Evolutionary conservation across 2,329 filamentous ascomycete genomes (phyloP), one percentile per base, ranked within the genome.

Genomic region (Fusarium zealandicum): DNA sequence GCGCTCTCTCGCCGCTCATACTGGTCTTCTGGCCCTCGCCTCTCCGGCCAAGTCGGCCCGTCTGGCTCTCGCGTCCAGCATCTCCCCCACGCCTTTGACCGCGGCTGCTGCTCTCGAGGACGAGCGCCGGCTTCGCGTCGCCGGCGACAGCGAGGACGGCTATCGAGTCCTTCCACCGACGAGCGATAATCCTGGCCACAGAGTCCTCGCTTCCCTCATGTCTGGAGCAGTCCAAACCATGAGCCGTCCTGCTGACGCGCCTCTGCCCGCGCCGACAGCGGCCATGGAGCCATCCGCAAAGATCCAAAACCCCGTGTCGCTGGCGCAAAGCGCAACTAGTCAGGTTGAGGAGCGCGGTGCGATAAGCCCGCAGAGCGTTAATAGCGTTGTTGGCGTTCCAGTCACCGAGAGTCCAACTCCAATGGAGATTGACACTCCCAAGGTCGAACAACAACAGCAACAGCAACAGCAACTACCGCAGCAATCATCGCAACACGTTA

Each of bases 31-130:
- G 61, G 67, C 72, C 45, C 75, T 80, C 44, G 71, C 76, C 14
- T 84, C 82, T 20, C 82, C 82, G 5, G 75, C 79, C 44, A 85
- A 85, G 68, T 75, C 80, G 41, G 81, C 81, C 48, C 80, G 82
- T 22, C 73, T 83, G 17, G 78, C 76, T 39, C 62, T 79, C 63
- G 64, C 75, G 45, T 72, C 75, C 30, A 72, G 75, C 54, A 75
- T 74, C 51, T 77, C 80, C 12, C 76, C 80, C 36, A 70, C 76
- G 52, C 75, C 79, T 39, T 70, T 84, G 57, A 82, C 82, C 16
- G 82, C 78, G 59, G 81, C 80, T 30, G 80, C 79, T 50, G 82
- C 81, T 44, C 70, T 83, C 31, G 81, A 81, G 60, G 82, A 85
- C 67, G 78, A 83, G 66, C 76, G 77, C 57, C 76, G 77, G 40